Percentiles rank a stretch among this genome's conserved stretches.
Conservation (phyloP, 257 asterid species). For the Przewalskia tangutica region DNA sequence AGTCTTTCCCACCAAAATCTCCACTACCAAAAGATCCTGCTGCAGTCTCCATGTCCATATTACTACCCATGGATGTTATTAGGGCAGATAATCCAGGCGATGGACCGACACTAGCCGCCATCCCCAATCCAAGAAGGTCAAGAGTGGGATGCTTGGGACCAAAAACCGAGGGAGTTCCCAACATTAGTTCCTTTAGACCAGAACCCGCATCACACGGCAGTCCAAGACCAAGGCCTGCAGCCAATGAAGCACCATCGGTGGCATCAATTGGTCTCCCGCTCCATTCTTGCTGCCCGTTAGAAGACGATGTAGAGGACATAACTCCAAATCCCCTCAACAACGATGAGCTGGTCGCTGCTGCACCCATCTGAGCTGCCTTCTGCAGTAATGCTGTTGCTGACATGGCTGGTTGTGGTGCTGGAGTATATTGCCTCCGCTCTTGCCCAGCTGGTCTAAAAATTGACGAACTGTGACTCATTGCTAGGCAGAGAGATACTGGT, state of each 20-base stretch:
- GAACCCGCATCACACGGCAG: slow-evolving; percentile 51
- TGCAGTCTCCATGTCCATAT: slow-evolving; percentile 32
- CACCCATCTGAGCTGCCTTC: slow-evolving; percentile 80
- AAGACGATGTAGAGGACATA: slow-evolving; percentile 29
- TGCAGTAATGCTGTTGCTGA: slow-evolving; percentile 87
- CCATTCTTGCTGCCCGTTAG: slow-evolving; percentile 38
- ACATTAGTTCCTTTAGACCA: slow-evolving; percentile 68
- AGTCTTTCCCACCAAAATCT: slow-evolving; percentile 41
- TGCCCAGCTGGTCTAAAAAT: slow-evolving; percentile 44
- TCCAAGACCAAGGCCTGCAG: slow-evolving; percentile 61
- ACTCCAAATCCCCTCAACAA: slow-evolving; percentile 55
- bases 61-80: slow-evolving; percentile 36
- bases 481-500: slow-evolving; percentile 52
- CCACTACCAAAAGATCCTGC: slow-evolving; percentile 33
- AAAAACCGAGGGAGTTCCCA: slow-evolving; percentile 69
- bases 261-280: slow-evolving; percentile 27
- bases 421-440: slow-evolving; percentile 56
- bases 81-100: slow-evolving; percentile 55
- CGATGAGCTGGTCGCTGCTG: slow-evolving; percentile 52
- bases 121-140: slow-evolving; percentile 79
- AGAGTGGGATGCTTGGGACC: slow-evolving; percentile 79
- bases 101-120: slow-evolving; percentile 67
- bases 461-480: slow-evolving; percentile 48
- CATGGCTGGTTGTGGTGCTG: slow-evolving; percentile 53
- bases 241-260: background rate